Evolutionary conservation across 2,329 filamentous ascomycete genomes (phyloP).

Genomic region (Colletotrichum cuscutae): DNA sequence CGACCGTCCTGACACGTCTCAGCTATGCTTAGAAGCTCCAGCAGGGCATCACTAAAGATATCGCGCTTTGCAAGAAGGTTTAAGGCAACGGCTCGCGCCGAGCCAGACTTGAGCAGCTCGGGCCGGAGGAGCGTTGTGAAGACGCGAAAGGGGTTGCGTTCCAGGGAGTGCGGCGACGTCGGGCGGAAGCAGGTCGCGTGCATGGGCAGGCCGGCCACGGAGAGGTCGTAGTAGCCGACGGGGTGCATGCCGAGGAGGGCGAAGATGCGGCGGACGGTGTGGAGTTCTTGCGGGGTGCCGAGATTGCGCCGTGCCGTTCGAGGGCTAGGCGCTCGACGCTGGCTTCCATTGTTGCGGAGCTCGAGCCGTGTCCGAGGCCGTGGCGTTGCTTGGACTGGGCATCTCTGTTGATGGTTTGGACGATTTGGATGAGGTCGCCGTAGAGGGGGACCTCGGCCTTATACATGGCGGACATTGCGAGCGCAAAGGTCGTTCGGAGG

Average conservation of each 20-base stretch:
- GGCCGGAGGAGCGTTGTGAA: constrained; percentile 51
- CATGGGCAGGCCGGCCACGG: constrained; percentile 57
- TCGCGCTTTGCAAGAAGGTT: constrained; percentile 47
- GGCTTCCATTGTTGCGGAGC: background rate
- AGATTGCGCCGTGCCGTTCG: constrained; percentile 59
- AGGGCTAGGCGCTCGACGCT: constrained; percentile 25
- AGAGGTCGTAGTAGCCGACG: constrained; percentile 64
- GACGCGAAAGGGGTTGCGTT: constrained; percentile 55
- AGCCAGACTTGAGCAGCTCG: constrained; percentile 49
- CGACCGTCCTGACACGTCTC: constrained; percentile 42
- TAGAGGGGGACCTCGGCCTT: constrained; percentile 48
- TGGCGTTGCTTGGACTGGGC: background rate
- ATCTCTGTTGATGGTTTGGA: constrained; percentile 40
- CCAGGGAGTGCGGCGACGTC: constrained; percentile 44
- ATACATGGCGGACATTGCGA: constrained; percentile 49
- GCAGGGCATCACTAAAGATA: constrained; percentile 53
- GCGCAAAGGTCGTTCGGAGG: constrained; percentile 42
- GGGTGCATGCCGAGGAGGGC: constrained; percentile 58
- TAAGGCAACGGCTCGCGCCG: constrained; percentile 45
- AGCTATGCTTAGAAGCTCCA: constrained; percentile 47
- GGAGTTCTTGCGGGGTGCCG: constrained; percentile 55
- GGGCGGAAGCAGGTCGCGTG: constrained; percentile 64
- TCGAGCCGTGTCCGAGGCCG: background rate
- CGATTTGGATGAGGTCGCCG: constrained; percentile 44
- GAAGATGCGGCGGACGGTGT: constrained; percentile 55